These are phyloP conservation scores for Arthroderma sp. DNA, from an alignment of 2,329 filamentous ascomycete genomes.

Conservation along the genomic window DNA sequence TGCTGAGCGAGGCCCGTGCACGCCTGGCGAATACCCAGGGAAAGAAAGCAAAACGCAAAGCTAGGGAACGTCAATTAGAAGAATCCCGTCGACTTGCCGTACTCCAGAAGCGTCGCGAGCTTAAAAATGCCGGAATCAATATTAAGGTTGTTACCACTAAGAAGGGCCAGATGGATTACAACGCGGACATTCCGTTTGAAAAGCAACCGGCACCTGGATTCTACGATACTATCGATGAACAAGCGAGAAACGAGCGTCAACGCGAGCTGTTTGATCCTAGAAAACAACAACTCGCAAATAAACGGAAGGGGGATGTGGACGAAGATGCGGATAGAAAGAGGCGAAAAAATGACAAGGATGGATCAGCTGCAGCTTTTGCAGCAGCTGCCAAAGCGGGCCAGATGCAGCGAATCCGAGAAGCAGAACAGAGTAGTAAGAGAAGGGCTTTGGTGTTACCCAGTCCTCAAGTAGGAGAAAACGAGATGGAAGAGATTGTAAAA, in stretches of 20 bases:
- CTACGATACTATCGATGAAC: slow-evolving; percentile 81
- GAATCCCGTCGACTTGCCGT: slow-evolving; percentile 82
- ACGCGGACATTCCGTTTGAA: slow-evolving; percentile 96
- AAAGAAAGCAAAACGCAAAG: slow-evolving; percentile 98
- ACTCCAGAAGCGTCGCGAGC: slow-evolving; percentile 85
- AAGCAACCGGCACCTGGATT: slow-evolving; percentile 81
- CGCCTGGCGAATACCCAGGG: slow-evolving; percentile 95
- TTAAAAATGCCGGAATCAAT: slow-evolving; percentile 97
- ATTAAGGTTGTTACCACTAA: slow-evolving; percentile 88
- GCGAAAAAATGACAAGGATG: slow-evolving; percentile 76
- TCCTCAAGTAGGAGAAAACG: slow-evolving; percentile 82
- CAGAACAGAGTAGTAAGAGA: slow-evolving; percentile 91
- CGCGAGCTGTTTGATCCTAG: slow-evolving; percentile 78
- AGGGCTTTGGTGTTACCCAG: slow-evolving; percentile 68
- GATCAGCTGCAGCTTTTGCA: slow-evolving; percentile 63
- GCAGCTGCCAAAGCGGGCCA: slow-evolving; percentile 88
- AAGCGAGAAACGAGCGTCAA: slow-evolving; percentile 66
- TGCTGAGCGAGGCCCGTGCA: slow-evolving; percentile 93
- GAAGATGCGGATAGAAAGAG: slow-evolving; percentile 69
- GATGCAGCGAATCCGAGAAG: slow-evolving; percentile 86
- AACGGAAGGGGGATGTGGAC: slow-evolving; percentile 84
- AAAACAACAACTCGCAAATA: slow-evolving; percentile 77
- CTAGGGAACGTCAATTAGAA: slow-evolving; percentile 85
- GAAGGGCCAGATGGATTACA: slow-evolving; percentile 98
- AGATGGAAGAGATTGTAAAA: slow-evolving; percentile 96